Base-by-base conservation (phyloP, 345 rosid species). In the Viola odorata region DNA sequence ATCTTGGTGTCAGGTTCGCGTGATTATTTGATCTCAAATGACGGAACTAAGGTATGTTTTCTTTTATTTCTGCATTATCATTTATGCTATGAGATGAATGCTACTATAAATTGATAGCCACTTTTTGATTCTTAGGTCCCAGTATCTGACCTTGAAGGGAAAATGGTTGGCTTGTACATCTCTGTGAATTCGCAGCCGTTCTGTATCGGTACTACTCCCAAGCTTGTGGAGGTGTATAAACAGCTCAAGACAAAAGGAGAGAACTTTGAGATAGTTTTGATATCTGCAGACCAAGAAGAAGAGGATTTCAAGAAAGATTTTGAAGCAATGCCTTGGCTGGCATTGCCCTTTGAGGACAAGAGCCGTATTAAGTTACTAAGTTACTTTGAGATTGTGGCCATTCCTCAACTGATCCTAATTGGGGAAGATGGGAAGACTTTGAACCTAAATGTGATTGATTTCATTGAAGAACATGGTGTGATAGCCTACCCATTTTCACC, bases 401-500 rank as follows among this genome's bases (percentile, higher is more conserved):
- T 85, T 68, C 95, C 96, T 7, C 69, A 75, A 2, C 63, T 91
- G 68, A 82, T 83, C 64, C 80, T 87, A 60, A 79, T 89, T 52
- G 85, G 96, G 6, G 77, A 80, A 1, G 92, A 91, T 60, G 95
- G 95, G 32, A 85, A 85, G 66, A 87, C 84, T 62, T 63, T 74
- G 40, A 73, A 84, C 58, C 66, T 63, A 2, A 82, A 89, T 60
- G 91, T 71, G 0, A 83, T 80, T 66, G 84, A 84, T 32, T 81
- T 79, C 13, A 68, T 86, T 1, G 87, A 82, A 59, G 92, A 85
- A 45, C 74, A 84, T 62, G 92, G 92, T 16, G 45, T 53, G 52
- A 55, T 66, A 59, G 89, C 92, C 8, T 89, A 80, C 65, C 95
- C 98, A 41, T 89, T 89, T 72, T 73, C 83, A 9, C 82, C 81